Conservation (phyloP, 1,139 yeast species). For the Sugiyamaella sp. region DNA sequence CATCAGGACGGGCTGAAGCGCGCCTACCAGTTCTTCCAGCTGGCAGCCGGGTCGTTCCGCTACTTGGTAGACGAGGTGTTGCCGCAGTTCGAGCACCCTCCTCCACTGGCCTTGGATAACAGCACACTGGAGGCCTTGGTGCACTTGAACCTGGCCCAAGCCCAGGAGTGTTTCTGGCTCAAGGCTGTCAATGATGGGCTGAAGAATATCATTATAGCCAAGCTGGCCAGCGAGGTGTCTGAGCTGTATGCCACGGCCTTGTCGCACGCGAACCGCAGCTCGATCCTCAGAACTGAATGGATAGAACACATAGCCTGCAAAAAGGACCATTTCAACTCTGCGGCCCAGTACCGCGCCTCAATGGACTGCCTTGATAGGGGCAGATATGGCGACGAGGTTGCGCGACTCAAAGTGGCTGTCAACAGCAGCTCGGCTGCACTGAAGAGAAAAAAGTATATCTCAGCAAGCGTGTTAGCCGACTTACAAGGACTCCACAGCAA, state of each 20-base stretch:
- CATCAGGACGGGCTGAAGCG: constrained; percentile 61
- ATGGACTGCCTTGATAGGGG: constrained; percentile 51
- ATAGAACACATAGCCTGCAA: constrained; percentile 61
- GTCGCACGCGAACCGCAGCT: constrained; percentile 51
- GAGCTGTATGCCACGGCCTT: constrained; percentile 57
- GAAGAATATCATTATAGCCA: constrained; percentile 65
- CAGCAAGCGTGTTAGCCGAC: constrained; percentile 50
- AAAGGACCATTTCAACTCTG: constrained; percentile 65
- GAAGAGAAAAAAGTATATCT: constrained; percentile 47
- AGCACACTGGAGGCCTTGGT: constrained; percentile 50
- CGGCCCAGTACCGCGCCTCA: constrained; percentile 67
- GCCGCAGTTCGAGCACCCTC: constrained; percentile 33
- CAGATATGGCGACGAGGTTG: constrained; percentile 72
- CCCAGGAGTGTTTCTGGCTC: constrained; percentile 86
- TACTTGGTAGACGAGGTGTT: constrained; percentile 42
- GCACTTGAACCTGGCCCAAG: constrained; percentile 72
- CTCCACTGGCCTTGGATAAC: constrained; percentile 51
- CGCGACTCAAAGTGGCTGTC: constrained; percentile 49
- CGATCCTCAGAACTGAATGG: constrained; percentile 64
- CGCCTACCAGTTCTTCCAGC: constrained; percentile 63
- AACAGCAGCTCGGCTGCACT: constrained; percentile 45
- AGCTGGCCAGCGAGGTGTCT: constrained; percentile 65
- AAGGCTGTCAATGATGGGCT: constrained; percentile 64
- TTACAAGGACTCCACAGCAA: constrained; percentile 51
- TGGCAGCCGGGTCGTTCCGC: constrained; percentile 70